phyloP scores from a whole-genome alignment of 257 asterid species.

The Solanum verrucosum region DNA sequence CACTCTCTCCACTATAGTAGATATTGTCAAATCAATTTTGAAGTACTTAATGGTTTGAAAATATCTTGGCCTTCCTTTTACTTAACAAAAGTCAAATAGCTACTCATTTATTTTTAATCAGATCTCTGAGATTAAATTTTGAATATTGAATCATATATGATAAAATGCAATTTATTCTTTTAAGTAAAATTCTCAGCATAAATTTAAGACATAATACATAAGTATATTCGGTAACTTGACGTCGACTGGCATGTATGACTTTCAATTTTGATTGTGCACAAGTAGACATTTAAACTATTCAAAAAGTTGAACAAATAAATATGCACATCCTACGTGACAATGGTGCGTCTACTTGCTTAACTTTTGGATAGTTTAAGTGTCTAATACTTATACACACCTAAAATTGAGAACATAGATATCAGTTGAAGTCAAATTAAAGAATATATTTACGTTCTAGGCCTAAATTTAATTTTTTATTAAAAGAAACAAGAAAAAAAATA shows the following conservation, averaged over 20 bases:
- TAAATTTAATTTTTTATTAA: too few relatives aligned
- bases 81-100: background rate
- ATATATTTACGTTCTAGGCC: background rate
- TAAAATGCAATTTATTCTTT: too few relatives aligned
- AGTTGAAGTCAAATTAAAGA: too few relatives aligned
- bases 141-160: background rate
- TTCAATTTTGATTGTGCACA: accelerated
- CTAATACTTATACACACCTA: too few relatives aligned
- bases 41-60: background rate
- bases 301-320: too few relatives aligned
- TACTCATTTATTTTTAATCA: background rate
- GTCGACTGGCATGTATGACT: background rate
- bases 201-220: background rate
- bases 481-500: background rate
- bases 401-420: too few relatives aligned
- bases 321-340: background rate
- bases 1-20: background rate
- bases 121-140: background rate
- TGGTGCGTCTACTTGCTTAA: background rate
- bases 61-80: background rate
- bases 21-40: background rate
- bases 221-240: accelerated
- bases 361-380: background rate
- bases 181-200: background rate
- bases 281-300: too few relatives aligned